Evolutionary conservation across 352 stramenopile genomes (phyloP), one percentile per base, ranked within the genome.

Genomic region (Phytophthora lateralis): DNA sequence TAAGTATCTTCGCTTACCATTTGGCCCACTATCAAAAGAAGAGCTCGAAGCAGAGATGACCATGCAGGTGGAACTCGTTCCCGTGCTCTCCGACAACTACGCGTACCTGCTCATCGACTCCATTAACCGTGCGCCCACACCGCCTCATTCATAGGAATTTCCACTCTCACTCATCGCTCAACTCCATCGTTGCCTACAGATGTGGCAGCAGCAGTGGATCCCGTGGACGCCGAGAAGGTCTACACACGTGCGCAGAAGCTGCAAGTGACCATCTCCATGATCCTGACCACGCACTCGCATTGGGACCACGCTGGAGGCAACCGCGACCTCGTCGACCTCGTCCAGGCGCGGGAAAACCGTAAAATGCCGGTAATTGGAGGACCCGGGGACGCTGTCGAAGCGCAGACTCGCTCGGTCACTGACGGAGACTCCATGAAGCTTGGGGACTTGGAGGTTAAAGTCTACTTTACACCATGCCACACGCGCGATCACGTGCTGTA

Each of bases 271-370:
- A 80, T 98, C 55, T 89, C 81, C 14, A 77, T 88, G 60, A 91
- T 98, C 42, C 76, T 97, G 17, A 98, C 91, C 44, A 98, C 93
- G 0, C 93, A 98, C 69, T 90, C 83, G 48, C 93, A 98, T 73
- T 87, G 70, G 76, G 92, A 98, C 66, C 93, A 98, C 57, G 75
- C 90, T 0, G 92, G 91, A 11, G 93, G 93, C 45, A 98, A 98
- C 60, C 44, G 72, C 10, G 79, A 86, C 14, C 74, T 98, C 27
- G 41, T 65, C 3, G 49, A 81, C 17, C 60, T 90, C 41, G 59
- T 93, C 32, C 57, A 75, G 1, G 11, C 67, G 32, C 49, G 67
- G 6, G 66, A 80, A 17, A 38, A 64, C 14, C 59, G 72, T n/a
- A 21, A 62, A 34, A 75, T 97, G 34, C 57, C 64, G 1, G 77